These are phyloP conservation scores for Apodospora peruviana DNA, from an alignment of 495 filamentous ascomycete species.

Conservation along the genomic window DNA sequence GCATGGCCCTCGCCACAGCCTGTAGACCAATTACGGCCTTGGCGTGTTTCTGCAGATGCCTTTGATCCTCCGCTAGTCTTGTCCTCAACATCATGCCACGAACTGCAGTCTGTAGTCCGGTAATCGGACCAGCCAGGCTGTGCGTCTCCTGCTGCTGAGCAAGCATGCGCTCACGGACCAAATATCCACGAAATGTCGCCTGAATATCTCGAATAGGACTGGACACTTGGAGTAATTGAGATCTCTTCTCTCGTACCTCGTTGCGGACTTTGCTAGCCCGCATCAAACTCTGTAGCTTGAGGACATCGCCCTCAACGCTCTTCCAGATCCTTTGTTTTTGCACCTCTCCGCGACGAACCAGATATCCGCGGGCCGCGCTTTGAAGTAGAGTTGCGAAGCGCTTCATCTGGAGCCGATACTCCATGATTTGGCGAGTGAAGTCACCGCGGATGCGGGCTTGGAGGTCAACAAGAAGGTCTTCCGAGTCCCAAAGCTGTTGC, in stretches of 20 bases:
- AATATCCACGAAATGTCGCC: slow-evolving; percentile 58
- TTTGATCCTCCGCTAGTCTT: slow-evolving; percentile 30
- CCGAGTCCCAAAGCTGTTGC: slow-evolving; percentile 86
- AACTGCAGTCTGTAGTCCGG: slow-evolving; percentile 47
- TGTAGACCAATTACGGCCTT: slow-evolving; percentile 43
- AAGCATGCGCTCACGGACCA: slow-evolving; percentile 44
- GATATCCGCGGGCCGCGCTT: slow-evolving; percentile 71
- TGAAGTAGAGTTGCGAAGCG: slow-evolving; percentile 71
- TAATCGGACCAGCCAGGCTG: slow-evolving; percentile 38
- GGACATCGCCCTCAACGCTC: slow-evolving; percentile 62
- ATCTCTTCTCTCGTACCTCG: slow-evolving; percentile 58
- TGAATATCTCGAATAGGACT: slow-evolving; percentile 63
- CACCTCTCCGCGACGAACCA: slow-evolving; percentile 60
- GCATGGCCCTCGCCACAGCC: slow-evolving; percentile 39
- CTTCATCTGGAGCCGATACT: slow-evolving; percentile 74
- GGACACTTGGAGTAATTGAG: slow-evolving; percentile 50
- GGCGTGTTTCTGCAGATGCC: slow-evolving; percentile 30
- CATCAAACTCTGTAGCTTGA: slow-evolving; percentile 78
- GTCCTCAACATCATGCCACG: slow-evolving; percentile 45
- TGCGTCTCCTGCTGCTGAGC: slow-evolving; percentile 50
- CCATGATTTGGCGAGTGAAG: slow-evolving; percentile 62
- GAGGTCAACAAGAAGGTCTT: slow-evolving; percentile 69
- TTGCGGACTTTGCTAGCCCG: slow-evolving; percentile 70
- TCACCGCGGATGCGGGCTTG: slow-evolving; percentile 79
- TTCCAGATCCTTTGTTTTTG: slow-evolving; percentile 62